Evolutionary conservation across 306 rosid genomes (phyloP).

Genomic region (Citrullus amarus): DNA sequence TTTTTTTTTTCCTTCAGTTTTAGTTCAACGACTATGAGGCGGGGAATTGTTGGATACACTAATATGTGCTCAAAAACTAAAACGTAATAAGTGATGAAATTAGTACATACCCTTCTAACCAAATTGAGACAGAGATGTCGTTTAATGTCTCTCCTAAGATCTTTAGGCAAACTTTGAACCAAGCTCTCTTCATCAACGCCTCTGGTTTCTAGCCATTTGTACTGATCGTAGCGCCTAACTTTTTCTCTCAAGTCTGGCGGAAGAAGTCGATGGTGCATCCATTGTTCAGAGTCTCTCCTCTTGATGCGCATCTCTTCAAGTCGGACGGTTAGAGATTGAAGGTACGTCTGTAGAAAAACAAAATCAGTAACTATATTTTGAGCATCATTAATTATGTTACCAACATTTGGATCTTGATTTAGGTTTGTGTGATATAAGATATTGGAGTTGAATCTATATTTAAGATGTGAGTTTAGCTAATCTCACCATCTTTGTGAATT

Average conservation of each 20-base stretch:
- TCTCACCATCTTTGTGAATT: no score
- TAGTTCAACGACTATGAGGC: no score
- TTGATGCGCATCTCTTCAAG: conserved; percentile 54
- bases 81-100: background rate
- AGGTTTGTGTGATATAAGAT: background rate
- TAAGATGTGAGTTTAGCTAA: background rate
- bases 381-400: background rate
- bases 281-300: conserved; percentile 45
- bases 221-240: conserved; percentile 42
- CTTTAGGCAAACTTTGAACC: conserved; percentile 40
- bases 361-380: background rate
- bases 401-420: no score
- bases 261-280: conserved; percentile 56
- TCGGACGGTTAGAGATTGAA: conserved; percentile 41
- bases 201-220: conserved; percentile 46
- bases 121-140: conserved; percentile 54
- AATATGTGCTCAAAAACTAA: no score
- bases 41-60: no score
- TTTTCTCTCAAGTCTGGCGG: conserved; percentile 44
- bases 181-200: conserved; percentile 51
- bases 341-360: conserved; percentile 26
- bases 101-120: conserved; percentile 59
- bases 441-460: no score
- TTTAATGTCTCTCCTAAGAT: conserved; percentile 47
- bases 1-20: no score